Evolutionary conservation across 2,329 filamentous ascomycete genomes (phyloP).

Genomic region (Calonectria ilicicola): DNA sequence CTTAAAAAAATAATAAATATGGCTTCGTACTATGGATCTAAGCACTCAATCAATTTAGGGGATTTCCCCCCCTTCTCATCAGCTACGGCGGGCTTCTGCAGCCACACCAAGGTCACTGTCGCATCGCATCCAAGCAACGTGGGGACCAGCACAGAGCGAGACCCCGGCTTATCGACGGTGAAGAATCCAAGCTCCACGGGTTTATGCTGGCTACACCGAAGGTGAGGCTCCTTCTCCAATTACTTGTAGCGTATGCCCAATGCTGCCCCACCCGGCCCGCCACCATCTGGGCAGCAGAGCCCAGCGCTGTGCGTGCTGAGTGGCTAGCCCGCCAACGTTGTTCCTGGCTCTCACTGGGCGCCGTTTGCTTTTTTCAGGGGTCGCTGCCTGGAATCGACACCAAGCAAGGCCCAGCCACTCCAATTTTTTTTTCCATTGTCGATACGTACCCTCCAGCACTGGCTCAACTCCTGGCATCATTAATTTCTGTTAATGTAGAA

Average conservation of each 20-base stretch:
- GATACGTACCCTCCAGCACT: conserved; percentile 27
- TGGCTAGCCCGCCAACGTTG: neutral
- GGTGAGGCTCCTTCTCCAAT: neutral
- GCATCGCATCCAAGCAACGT: neutral
- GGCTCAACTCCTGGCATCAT: conserved; percentile 44
- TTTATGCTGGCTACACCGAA: conserved; percentile 2
- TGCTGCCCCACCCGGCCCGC: neutral
- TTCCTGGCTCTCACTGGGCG: neutral
- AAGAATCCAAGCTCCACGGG: neutral
- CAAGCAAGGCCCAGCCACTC: conserved; percentile 41
- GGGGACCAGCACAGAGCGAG: neutral
- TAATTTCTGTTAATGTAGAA: conserved; percentile 46
- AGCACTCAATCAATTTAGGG: neutral
- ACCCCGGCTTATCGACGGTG: conserved; percentile 19
- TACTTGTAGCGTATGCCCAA: neutral
- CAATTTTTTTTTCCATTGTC: conserved; percentile 28
- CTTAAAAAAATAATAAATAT: neutral
- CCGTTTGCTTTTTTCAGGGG: conserved; percentile 9
- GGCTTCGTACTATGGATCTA: too few species aligned
- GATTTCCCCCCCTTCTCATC: neutral
- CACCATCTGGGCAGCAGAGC: neutral
- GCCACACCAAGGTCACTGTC: neutral
- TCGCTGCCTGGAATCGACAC: conserved; percentile 25
- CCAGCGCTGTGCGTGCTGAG: neutral
- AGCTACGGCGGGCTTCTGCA: neutral